Evolutionary conservation across 495 filamentous ascomycete species (phyloP).

Genomic region (Daldinia loculata): DNA sequence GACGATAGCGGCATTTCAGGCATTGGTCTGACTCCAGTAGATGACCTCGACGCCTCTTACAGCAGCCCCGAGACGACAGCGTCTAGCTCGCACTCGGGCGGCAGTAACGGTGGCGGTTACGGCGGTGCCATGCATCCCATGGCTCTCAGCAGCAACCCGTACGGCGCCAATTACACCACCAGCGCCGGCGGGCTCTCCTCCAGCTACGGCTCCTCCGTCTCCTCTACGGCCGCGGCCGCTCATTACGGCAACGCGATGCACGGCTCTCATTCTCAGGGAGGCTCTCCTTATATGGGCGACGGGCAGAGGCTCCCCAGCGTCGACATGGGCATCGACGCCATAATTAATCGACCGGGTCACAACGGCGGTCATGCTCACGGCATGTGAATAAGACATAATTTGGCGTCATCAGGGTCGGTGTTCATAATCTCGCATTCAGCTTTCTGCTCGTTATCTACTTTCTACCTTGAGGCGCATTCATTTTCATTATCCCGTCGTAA

Average conservation of each 20-base stretch:
- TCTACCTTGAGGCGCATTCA: not conserved
- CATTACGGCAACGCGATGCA: slow-evolving; percentile 56
- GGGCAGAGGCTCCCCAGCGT: slow-evolving; percentile 60
- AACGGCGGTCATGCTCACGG: slow-evolving; percentile 21
- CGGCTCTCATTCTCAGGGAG: slow-evolving; percentile 52
- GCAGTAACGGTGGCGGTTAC: slow-evolving; percentile 46
- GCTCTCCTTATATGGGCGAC: slow-evolving; percentile 58
- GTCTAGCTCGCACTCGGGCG: slow-evolving; percentile 46
- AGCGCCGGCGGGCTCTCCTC: slow-evolving; percentile 43
- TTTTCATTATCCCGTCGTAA: not conserved
- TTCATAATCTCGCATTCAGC: not conserved
- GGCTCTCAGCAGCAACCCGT: slow-evolving; percentile 36
- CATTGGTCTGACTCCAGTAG: slow-evolving; percentile 60
- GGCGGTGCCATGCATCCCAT: slow-evolving; percentile 42
- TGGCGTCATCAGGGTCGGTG: not conserved
- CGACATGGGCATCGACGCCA: slow-evolving; percentile 65
- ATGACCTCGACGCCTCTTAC: slow-evolving; percentile 59
- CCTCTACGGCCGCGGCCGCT: slow-evolving; percentile 37
- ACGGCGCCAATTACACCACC: slow-evolving; percentile 42
- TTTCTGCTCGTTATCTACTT: slow-evolving; percentile 14
- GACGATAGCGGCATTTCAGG: slow-evolving; percentile 60
- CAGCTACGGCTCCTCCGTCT: slow-evolving; percentile 47
- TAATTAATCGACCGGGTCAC: slow-evolving; percentile 59
- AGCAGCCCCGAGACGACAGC: slow-evolving; percentile 58
- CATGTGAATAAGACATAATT: slow-evolving; percentile 28